Conservation (phyloP, 2,329 filamentous ascomycete species). For the Fusarium secorum region DNA sequence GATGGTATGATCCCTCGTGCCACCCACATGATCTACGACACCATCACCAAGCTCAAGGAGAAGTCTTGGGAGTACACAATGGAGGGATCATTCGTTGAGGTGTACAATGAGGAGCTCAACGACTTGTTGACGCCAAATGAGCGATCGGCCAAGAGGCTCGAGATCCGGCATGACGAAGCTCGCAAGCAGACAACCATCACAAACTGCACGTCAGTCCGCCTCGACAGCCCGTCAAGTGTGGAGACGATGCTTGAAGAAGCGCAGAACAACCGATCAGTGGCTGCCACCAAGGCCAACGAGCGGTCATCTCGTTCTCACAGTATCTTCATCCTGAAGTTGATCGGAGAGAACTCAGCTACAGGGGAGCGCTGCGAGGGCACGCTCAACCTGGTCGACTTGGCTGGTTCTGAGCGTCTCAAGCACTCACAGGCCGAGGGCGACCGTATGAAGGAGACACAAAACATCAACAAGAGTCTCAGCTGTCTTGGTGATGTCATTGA, state of each 20-base stretch:
- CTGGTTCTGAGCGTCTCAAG: constrained; percentile 89
- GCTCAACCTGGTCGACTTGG: constrained; percentile 93
- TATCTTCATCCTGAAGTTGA: constrained; percentile 89
- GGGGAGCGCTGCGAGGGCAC: constrained; percentile 90
- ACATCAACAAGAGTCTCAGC: constrained; percentile 94
- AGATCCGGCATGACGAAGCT: constrained; percentile 85
- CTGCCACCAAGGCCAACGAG: constrained; percentile 97
- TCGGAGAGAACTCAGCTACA: constrained; percentile 75
- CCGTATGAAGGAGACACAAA: constrained; percentile 90
- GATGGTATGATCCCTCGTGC: constrained; percentile 97
- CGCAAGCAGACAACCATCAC: constrained; percentile 84
- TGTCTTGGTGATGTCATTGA: constrained; percentile 95
- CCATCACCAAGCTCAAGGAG: constrained; percentile 80
- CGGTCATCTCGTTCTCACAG: constrained; percentile 93
- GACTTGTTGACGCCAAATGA: constrained; percentile 72
- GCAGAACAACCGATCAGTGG: constrained; percentile 86
- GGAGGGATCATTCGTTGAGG: constrained; percentile 94
- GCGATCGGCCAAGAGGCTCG: constrained; percentile 77
- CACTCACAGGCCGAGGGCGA: constrained; percentile 87
- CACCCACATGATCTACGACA: constrained; percentile 92
- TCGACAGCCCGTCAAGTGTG: constrained; percentile 83
- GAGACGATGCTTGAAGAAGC: constrained; percentile 82
- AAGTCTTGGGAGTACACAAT: constrained; percentile 96
- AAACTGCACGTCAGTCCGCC: constrained; percentile 77
- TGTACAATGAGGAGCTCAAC: constrained; percentile 97